Percentiles rank a stretch among this genome's conserved stretches.
Evolutionary conservation across 2,329 filamentous ascomycete genomes (phyloP).

Genomic region (Trichoderma koningii): DNA sequence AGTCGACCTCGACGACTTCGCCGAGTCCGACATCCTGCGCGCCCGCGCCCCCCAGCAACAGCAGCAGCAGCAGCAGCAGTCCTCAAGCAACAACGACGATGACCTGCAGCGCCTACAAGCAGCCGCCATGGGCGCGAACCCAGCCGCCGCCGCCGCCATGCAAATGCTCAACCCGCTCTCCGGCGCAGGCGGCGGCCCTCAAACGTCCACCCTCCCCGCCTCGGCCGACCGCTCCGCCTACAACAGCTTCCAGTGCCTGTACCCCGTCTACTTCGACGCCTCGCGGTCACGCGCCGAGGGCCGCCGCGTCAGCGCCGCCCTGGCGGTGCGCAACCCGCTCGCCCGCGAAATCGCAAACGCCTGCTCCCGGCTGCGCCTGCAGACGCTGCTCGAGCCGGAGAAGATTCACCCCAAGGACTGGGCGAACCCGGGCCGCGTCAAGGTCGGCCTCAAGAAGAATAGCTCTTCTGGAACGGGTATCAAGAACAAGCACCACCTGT

Average conservation of each 20-base stretch:
- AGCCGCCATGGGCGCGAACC: slow-evolving; percentile 21
- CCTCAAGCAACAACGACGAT: slow-evolving; percentile 9
- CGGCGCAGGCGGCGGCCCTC: slow-evolving; percentile 35
- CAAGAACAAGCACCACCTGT: slow-evolving; percentile 83
- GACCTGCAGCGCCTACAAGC: slow-evolving; percentile 34
- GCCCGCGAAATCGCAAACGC: slow-evolving; percentile 88
- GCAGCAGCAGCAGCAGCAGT: slow-evolving; percentile 32
- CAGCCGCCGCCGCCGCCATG: slow-evolving; percentile 30
- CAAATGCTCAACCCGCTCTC: slow-evolving; percentile 35
- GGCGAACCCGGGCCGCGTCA: slow-evolving; percentile 91
- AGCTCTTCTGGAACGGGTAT: slow-evolving; percentile 45
- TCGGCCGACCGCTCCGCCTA: slow-evolving; percentile 58
- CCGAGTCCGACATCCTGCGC: slow-evolving; percentile 59
- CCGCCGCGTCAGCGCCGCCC: slow-evolving; percentile 69
- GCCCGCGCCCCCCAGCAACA: slow-evolving; percentile 36
- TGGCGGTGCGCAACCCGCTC: slow-evolving; percentile 81
- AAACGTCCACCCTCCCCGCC: slow-evolving; percentile 37
- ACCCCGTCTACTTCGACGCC: slow-evolving; percentile 93
- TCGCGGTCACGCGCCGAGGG: slow-evolving; percentile 74
- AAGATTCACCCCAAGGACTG: slow-evolving; percentile 96
- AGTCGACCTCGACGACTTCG: slow-evolving; percentile 72
- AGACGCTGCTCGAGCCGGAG: slow-evolving; percentile 82
- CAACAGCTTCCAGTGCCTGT: slow-evolving; percentile 83
- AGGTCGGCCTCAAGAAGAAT: slow-evolving; percentile 62
- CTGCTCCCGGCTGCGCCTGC: slow-evolving; percentile 70